A percentile compares a stretch with the other conserved stretches of the same genome.
These are phyloP conservation scores for Lepiota venenata DNA, from an alignment of 768 basidiomycete genomes.

Conservation along the genomic window DNA sequence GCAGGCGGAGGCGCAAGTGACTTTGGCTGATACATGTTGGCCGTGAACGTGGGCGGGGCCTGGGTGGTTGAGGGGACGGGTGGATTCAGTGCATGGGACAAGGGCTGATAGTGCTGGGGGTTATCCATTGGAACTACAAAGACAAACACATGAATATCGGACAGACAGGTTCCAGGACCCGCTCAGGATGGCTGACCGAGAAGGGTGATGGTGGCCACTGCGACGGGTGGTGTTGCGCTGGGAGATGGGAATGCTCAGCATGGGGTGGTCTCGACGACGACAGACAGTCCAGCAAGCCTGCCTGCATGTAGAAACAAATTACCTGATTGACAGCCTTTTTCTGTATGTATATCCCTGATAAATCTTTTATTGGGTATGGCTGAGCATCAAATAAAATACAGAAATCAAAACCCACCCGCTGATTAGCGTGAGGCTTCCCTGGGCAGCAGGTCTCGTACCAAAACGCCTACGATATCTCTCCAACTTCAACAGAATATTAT, in stretches of 20 bases:
- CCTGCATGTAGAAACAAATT: slow-evolving; percentile 6
- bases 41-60: slow-evolving; percentile 14
- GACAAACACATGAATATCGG: not conserved
- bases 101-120: slow-evolving; percentile 76
- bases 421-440: not conserved
- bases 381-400: slow-evolving; percentile 28
- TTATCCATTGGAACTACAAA: slow-evolving; percentile 47
- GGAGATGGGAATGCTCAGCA: slow-evolving; percentile 9
- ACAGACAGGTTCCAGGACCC: not conserved
- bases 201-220: not conserved
- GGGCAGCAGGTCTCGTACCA: not conserved
- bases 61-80: slow-evolving; percentile 35
- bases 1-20: slow-evolving; percentile 7
- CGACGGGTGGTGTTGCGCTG: slow-evolving; percentile 2
- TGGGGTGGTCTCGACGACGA: not conserved
- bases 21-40: slow-evolving; percentile 2
- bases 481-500: slow-evolving; percentile 11
- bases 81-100: slow-evolving; percentile 74
- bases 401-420: slow-evolving; percentile 15
- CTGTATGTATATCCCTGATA: slow-evolving; percentile 24
- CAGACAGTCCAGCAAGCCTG: not conserved
- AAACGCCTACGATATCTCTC: not conserved
- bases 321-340: slow-evolving; percentile 21
- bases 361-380: slow-evolving; percentile 31
- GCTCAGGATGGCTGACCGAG: slow-evolving; percentile 1